Evolutionary conservation across 2,329 filamentous ascomycete species (phyloP).

Genomic region (Amphichorda felina): DNA sequence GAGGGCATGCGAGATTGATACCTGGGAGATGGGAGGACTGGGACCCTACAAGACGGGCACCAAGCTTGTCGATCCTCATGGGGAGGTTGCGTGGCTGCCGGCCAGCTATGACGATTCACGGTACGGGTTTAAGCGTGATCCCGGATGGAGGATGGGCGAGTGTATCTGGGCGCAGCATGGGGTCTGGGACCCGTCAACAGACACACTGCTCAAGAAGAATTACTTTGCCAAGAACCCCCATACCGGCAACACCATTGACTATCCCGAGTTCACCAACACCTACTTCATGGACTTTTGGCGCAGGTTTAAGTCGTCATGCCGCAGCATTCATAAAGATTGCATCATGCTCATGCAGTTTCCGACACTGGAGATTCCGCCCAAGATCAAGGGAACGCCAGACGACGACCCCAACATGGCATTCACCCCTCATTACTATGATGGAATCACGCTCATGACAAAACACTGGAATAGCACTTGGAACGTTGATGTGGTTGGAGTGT

Average conservation of each 20-base stretch:
- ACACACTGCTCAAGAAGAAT: constrained; percentile 68
- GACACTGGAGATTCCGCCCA: constrained; percentile 81
- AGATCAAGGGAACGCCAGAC: constrained; percentile 75
- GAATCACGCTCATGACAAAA: constrained; percentile 92
- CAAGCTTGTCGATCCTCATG: constrained; percentile 76
- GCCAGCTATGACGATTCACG: constrained; percentile 71
- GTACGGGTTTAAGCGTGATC: constrained; percentile 84
- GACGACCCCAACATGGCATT: constrained; percentile 88
- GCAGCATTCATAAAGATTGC: constrained; percentile 63
- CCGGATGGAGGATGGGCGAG: constrained; percentile 83
- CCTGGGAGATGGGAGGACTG: constrained; percentile 87
- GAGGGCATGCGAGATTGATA: constrained; percentile 77
- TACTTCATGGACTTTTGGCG: constrained; percentile 86
- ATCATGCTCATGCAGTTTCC: constrained; percentile 89
- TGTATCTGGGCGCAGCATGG: constrained; percentile 97
- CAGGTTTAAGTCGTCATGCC: constrained; percentile 62
- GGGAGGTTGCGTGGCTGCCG: constrained; percentile 74
- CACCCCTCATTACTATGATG: constrained; percentile 92
- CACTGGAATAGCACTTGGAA: constrained; percentile 99
- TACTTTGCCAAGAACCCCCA: constrained; percentile 76
- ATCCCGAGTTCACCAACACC: constrained; percentile 77
- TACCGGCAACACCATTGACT: constrained; percentile 64
- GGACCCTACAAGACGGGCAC: constrained; percentile 85
- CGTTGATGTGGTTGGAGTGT: constrained; percentile 83
- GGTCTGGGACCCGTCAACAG: constrained; percentile 76